Percentiles rank a stretch among this genome's conserved stretches.
Evolutionary conservation across 306 rosid genomes (phyloP).

Genomic region (Castanea crenata): DNA sequence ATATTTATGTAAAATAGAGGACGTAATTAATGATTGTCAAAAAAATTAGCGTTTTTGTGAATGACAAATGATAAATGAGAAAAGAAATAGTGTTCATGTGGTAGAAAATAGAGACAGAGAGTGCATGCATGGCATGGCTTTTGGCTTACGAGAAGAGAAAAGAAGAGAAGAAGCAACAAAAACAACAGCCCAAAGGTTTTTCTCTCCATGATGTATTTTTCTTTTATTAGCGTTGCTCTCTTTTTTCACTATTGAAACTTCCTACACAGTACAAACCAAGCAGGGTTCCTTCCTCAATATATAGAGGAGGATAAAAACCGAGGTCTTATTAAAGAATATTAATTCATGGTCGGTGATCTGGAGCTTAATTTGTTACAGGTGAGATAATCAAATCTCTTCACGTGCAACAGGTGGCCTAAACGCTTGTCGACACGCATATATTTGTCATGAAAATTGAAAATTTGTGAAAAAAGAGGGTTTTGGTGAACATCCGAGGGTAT

Average conservation of each 20-base stretch:
- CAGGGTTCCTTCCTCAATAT: constrained; percentile 10
- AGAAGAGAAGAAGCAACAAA: constrained; percentile 34
- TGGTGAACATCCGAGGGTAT: no score
- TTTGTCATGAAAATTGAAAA: no score
- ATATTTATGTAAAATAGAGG: no score
- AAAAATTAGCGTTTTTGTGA: neutral
- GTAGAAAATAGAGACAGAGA: neutral
- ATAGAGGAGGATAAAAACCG: constrained; percentile 10
- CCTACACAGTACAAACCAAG: neutral
- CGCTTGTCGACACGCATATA: no score
- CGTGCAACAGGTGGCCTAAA: no score
- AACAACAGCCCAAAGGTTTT: constrained; percentile 35
- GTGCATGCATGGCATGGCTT: neutral
- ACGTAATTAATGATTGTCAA: no score
- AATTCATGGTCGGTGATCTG: no score
- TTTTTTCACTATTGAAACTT: neutral
- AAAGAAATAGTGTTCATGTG: no score
- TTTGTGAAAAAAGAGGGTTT: no score
- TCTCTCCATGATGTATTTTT: constrained; percentile 26
- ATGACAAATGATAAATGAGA: neutral
- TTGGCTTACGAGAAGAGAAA: constrained; percentile 37
- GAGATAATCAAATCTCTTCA: no score
- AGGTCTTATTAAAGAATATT: neutral
- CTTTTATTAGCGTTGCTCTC: neutral
- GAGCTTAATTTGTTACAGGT: no score